Evolutionary conservation across 2,329 filamentous ascomycete genomes (phyloP), one percentile per base, ranked within the genome.

Genomic region (Xylaria sp.): DNA sequence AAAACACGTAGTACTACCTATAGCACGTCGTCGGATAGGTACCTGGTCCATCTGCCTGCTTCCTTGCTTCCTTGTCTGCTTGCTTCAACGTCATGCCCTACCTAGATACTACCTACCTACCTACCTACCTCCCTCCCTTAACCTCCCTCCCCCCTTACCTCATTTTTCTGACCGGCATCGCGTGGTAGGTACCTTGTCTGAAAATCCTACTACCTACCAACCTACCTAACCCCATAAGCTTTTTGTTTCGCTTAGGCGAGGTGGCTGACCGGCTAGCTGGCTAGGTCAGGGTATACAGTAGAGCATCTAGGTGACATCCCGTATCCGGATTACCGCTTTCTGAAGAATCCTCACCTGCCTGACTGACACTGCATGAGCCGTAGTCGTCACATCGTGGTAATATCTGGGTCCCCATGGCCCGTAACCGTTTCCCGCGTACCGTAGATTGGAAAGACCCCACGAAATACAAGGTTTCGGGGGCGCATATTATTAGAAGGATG

Each of bases 301-400:
- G n/a, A n/a, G n/a, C n/a, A n/a, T n/a, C n/a, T n/a, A n/a, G 40
- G 62, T 65, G 48, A n/a, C 57, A 60, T 65, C 18, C 57, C 63
- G 57, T 58, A 35, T 21, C 53, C 63, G 63, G 63, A 37, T 65
- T 65, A 54, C 63, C 63, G 27, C 57, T 47, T 65, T 65, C 50
- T 60, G 63, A 21, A 32, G n/a, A 32, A 60, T 54, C 48, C 47
- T 65, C 63, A 54, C 42, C 63, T 60, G 54, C 55, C n/a, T 53
- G 37, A 35, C n/a, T 53, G 37, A 35, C 55, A 60, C 63, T 50
- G 37, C 48, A 65, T 65, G 63, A 27, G 51, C 50, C 59, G 63
- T 50, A 21, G 48, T 9, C 44, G 55, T 51, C 55, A 54, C 54
- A 53, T 59, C 44, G 40, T 23, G 35, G 44, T 64, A 53, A 51